Base-by-base conservation (phyloP, 768 basidiomycete species). In the Lentinula detonsa region DNA sequence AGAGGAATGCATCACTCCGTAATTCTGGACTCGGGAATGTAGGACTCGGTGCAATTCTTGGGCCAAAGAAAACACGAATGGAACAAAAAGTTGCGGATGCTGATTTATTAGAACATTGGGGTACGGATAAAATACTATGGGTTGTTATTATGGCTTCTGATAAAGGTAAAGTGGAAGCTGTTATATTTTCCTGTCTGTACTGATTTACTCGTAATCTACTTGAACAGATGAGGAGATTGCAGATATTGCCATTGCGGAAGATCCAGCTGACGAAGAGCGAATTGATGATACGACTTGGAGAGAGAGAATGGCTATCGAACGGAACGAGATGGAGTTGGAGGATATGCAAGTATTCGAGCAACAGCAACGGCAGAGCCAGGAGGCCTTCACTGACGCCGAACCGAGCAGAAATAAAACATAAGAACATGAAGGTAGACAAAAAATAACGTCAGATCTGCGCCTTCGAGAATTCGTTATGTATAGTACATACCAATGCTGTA, bases 51-150 rank as follows among this genome's bases (percentile, higher is more conserved):
- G 3, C 28, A 21, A 21, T 59, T 10, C n/a, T 51, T 35, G 59
- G 59, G 11, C 33, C 21, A 9, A 51, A 23, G 23, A 48, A 33
- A 34, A 51, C 45, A 13, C 28, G 5, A 13, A 28, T 51, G 43
- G 46, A 60, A n/a, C 3, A 11, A 34, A 60, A 50, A 23, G 31
- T 60, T 37, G 35, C 11, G 15, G 48, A 60, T 50, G 59, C 43
- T 33, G 58, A 59, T 34, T 49, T 60, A 21, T 31, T 60, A 18
- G 59, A 60, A 1, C 48, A 50, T 33, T 60, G 59, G 59, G 48
- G 15, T 4, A 15, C 28, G 9, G 49, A 60, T 5, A 50, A 50
- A 6, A n/a, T 50, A 15, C 33, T 60, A 11, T 60, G 59, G 59
- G 33, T 60, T 18, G 59, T 60, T 11, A 50, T 52, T 52, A 60